Conservation (phyloP, 768 basidiomycete genomes). For the Calocybe gangraenosa region DNA sequence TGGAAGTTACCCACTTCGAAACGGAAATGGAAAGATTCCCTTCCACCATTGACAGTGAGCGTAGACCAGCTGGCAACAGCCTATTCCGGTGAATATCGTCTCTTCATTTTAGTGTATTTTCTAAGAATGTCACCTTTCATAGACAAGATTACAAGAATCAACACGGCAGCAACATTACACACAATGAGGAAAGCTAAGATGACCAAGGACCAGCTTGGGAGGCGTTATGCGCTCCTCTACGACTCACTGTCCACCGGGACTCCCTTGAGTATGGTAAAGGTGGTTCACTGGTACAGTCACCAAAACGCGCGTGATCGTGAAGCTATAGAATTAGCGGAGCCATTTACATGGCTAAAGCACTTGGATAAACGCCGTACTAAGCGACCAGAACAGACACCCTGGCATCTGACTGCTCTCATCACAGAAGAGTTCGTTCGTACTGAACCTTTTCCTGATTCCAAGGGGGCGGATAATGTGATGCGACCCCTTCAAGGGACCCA, state of each 20-base stretch:
- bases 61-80: constrained; percentile 58
- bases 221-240: constrained; percentile 60
- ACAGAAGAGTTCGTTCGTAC: constrained; percentile 58
- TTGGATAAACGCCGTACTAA: constrained; percentile 41
- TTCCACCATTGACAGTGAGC: constrained; percentile 36
- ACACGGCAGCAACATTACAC: constrained; percentile 41
- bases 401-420: constrained; percentile 66
- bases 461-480: constrained; percentile 33
- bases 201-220: constrained; percentile 57
- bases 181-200: constrained; percentile 63
- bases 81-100: constrained; percentile 44
- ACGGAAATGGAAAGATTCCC: constrained; percentile 52
- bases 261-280: constrained; percentile 42
- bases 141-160: constrained; percentile 61
- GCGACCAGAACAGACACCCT: constrained; percentile 36
- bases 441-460: constrained; percentile 24
- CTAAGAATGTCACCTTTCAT: background rate
- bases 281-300: constrained; percentile 58
- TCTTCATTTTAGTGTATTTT: background rate
- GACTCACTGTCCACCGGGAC: constrained; percentile 27
- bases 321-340: constrained; percentile 62
- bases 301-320: constrained; percentile 43
- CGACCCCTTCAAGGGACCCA: constrained; percentile 42
- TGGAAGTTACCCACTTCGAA: constrained; percentile 60
- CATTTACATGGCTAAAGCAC: constrained; percentile 72